Evolutionary conservation across 1,139 yeast species (phyloP), one percentile per base, ranked within the genome.

Genomic region (Spathaspora sp.): DNA sequence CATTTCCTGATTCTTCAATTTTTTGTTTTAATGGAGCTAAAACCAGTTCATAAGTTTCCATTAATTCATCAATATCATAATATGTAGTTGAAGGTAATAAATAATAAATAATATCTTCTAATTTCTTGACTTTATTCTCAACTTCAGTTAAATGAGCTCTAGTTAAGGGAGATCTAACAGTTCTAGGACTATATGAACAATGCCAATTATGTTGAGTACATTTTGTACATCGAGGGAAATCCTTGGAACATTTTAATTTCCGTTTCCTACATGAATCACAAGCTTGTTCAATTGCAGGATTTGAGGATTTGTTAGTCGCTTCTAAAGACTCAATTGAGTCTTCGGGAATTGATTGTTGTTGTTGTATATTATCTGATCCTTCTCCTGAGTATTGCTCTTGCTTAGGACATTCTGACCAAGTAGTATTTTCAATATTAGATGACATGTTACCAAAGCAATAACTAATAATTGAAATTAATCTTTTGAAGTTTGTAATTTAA

Each of bases 61-160:
- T 48, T 45, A 68, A 56, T 8, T 61, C 56, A 29, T 70, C 69
- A 18, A 69, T 48, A 43, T 65, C 61, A 51, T 54, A 53, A 44
- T 62, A 57, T 31, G 53, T 51, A 13, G 51, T 47, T 17, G 52
- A 51, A 4, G 77, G 74, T 47, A 74, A 57, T 43, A 74, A 60
- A 51, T 54, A 72, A 41, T 68, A 63, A 20, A 89, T 58, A 38
- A 88, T 58, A 29, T 66, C 64, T 56, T 86, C 88, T 52, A 87
- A 67, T 38, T 69, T 73, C 44, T 72, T 67, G 13, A 84, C 84
- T 50, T 84, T 70, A 49, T 74, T 78, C 63, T 89, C 96, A 38
- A 89, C 90, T 46, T 79, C 79, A 9, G 96, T 88, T 53, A 89
- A 70, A 67, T 86, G 86, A 16, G 86, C 89, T 55, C 97, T 72